Evolutionary conservation across 129 eudicot species (phyloP), one percentile per base, ranked within the genome.

Genomic region (Escallonia herrerae): DNA sequence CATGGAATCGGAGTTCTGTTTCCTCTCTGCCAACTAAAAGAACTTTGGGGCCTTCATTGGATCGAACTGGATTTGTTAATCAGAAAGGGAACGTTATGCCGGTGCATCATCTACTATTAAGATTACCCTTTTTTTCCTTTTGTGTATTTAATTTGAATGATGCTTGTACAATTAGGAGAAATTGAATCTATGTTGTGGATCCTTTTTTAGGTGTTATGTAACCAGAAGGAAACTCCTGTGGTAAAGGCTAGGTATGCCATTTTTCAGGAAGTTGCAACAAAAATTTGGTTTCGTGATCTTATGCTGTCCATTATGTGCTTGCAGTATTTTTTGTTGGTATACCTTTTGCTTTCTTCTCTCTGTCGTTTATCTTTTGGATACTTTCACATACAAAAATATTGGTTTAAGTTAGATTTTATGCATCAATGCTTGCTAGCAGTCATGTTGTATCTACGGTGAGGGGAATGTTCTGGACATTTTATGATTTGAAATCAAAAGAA

Each of bases 241-340:
- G 50, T 88, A 63, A 87, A 91, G 82, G 89, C 91, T 48, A 60
- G 86, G 98, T 91, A 85, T 68, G 85, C 72, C 78, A 78, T 75
- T 60, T 72, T 68, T 51, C 43, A 9, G 43, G 50, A 33, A 5
- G 0, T 39, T 8, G n/a, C 6, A n/a, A 40, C 15, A 65, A 40
- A 52, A 22, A 57, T 46, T 72, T 65, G 45, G 56, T 59, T 72
- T 64, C 59, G 58, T 64, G 72, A 49, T 63, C 33, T 46, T 33
- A 53, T 78, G 40, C 5, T 72, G 65, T 43, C 51, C 58, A 62
- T 58, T 56, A 10, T 52, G 8, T 51, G 12, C 56, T 3, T 67
- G 71, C 33, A 22, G 45, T 67, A 55, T 52, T 46, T 51, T 2
- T 33, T 42, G 52, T 22, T 22, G 33, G 33, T 22, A 22, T 22